phyloP scores from a whole-genome alignment of 768 basidiomycete species.

The Boletus bicolor region DNA sequence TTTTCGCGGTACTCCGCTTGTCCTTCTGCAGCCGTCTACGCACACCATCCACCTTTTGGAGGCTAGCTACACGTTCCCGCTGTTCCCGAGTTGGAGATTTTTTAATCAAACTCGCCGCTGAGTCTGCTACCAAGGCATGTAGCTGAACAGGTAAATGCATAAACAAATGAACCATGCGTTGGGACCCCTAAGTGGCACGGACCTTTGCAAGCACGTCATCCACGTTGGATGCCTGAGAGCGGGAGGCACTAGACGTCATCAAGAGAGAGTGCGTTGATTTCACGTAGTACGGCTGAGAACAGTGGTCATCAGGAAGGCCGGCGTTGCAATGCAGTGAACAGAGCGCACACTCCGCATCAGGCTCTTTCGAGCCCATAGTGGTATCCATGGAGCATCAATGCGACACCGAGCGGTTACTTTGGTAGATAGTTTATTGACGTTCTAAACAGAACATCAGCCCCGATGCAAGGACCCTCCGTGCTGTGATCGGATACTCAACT shows the following conservation, averaged over 20 bases:
- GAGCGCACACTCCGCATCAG: conserved; percentile 49
- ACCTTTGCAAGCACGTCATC: conserved; percentile 72
- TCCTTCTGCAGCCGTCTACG: conserved; percentile 28
- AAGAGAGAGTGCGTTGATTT: conserved; percentile 67
- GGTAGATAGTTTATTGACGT: conserved; percentile 88
- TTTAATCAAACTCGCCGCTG: conserved; percentile 23
- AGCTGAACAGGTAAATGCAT: conserved; percentile 16
- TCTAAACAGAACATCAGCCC: conserved; percentile 40
- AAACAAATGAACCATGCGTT: not conserved
- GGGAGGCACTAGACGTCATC: conserved; percentile 63
- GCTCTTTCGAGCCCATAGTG: conserved; percentile 54
- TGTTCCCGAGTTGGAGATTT: conserved; percentile 26
- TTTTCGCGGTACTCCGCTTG: conserved; percentile 26
- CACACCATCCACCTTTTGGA: conserved; percentile 20
- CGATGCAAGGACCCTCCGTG: not conserved
- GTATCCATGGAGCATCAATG: conserved; percentile 62
- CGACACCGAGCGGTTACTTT: conserved; percentile 67
- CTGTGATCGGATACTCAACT: conserved; percentile 38
- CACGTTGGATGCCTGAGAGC: conserved; percentile 77
- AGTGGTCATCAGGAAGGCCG: not conserved
- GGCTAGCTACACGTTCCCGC: conserved; percentile 20
- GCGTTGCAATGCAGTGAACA: not conserved
- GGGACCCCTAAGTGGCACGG: not conserved
- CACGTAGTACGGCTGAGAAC: conserved; percentile 56
- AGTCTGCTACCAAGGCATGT: conserved; percentile 22